Evolutionary conservation across 2,329 filamentous ascomycete genomes (phyloP), one percentile per base, ranked within the genome.

Genomic region (Fusarium nanum): DNA sequence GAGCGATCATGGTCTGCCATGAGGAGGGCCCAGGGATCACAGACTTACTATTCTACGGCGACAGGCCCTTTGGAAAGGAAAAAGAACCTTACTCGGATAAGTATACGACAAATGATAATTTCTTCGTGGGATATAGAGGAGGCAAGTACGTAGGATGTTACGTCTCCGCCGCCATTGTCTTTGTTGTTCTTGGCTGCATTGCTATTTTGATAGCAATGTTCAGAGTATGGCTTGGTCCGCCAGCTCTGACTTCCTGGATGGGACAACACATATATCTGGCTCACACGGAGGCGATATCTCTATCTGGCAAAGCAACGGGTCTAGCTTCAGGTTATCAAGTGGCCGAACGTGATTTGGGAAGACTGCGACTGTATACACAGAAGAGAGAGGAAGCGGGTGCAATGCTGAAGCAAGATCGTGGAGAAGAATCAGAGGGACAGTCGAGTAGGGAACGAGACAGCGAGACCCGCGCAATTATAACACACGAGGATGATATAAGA

Each of bases 171-270:
- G 49, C 64, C 13, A 13, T 55, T 28, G 10, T 65, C 8, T 60
- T 65, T 18, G 47, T 65, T 22, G 16, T 60, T 6, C 37, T 65
- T 16, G 60, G 67, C n/a, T 47, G 34, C 0, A 42, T 68, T 23
- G 28, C 64, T 30, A 58, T 70, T 7, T 8, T 56, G 11, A 53
- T 52, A 30, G 48, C 18, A 4, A 11, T 48, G 18, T 54, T 54
- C 37, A 48, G 56, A 13, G 41, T 46, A 37, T 66, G 52, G 52
- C 60, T 69, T 23, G 65, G 66, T 16, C 56, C 66, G 22, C 40
- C 47, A 40, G 42, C 53, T 16, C 28, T 70, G 41, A 69, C 60
- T 37, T 69, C 67, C 13, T 69, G 65, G 65, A 66, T 66, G 56
- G 30, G 60, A 16, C 59, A 59, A 7, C 42, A 60, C 48, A 27